Percentiles rank a stretch among this genome's conserved stretches.
phyloP scores from a whole-genome alignment of 164 flowering plant species.

The Hamamelis virginiana region DNA sequence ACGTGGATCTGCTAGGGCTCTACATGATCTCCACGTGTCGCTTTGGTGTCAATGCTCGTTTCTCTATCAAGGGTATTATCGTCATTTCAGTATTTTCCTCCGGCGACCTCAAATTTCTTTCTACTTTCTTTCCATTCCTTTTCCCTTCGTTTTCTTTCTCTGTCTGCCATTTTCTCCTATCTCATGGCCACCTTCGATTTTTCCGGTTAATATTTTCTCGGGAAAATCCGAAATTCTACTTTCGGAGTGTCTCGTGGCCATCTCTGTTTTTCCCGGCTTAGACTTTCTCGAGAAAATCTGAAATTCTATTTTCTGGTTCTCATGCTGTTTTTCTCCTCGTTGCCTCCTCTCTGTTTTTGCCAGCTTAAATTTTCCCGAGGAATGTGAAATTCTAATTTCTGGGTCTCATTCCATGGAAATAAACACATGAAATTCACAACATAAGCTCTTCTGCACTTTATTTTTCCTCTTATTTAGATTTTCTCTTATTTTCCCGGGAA shows the following conservation, averaged over 20 bases:
- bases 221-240: background rate
- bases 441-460: too few relatives aligned
- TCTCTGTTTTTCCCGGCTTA: background rate
- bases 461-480: too few relatives aligned
- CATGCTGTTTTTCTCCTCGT: too few relatives aligned
- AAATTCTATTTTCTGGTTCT: too few relatives aligned
- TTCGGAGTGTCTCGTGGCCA: background rate
- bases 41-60: background rate
- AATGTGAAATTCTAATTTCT: background rate
- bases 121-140: too few relatives aligned
- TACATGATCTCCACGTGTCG: constrained; percentile 25
- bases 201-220: background rate
- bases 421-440: too few relatives aligned
- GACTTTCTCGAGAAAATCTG: background rate
- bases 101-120: background rate
- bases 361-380: background rate
- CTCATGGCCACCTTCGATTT: background rate
- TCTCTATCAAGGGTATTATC: background rate
- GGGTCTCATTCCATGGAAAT: too few relatives aligned
- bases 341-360: background rate
- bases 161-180: background rate
- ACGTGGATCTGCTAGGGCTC: constrained; percentile 20
- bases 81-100: constrained; percentile 9
- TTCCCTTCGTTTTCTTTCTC: background rate
- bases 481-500: background rate